Evolutionary conservation across 371 early-diverging fungal species (phyloP).

Genomic region (Circinella minor): DNA sequence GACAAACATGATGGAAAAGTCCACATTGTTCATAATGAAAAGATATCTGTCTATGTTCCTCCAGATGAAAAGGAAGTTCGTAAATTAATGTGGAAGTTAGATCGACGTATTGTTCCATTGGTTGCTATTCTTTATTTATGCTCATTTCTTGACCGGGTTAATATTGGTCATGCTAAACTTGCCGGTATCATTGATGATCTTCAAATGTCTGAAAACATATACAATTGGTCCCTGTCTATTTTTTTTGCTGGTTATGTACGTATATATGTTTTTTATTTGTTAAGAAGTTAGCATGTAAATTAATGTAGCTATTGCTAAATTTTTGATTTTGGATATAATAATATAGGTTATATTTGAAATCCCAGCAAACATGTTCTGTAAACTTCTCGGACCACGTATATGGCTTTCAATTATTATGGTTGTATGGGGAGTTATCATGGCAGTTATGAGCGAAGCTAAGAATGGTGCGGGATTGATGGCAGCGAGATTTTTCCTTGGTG

Average conservation of each 20-base stretch:
- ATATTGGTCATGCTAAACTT: slow-evolving; percentile 62
- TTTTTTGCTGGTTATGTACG: slow-evolving; percentile 67
- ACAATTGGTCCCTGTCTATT: slow-evolving; percentile 64
- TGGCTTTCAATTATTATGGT: slow-evolving; percentile 36
- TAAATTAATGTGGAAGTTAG: slow-evolving; percentile 5
- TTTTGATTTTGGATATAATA: not conserved
- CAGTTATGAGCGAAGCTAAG: slow-evolving; percentile 30
- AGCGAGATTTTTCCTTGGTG: slow-evolving; percentile 70
- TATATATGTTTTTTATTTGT: not conserved
- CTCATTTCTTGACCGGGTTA: slow-evolving; percentile 58
- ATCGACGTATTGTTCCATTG: slow-evolving; percentile 22
- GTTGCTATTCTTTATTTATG: slow-evolving; percentile 54
- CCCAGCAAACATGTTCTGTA: slow-evolving; percentile 29
- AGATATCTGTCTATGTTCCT: not conserved
- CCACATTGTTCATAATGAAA: not conserved
- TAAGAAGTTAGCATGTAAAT: not conserved
- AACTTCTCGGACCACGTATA: slow-evolving; percentile 59
- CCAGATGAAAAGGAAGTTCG: slow-evolving; percentile 6
- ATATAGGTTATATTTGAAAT: slow-evolving; percentile 8
- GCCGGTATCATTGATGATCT: slow-evolving; percentile 51
- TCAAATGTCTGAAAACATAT: slow-evolving; percentile 45
- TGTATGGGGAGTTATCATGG: slow-evolving; percentile 14
- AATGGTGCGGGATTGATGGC: slow-evolving; percentile 55
- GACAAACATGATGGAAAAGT: not conserved
- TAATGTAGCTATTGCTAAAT: not conserved